Conservation (phyloP, 805 yeast genomes). For the Wickerhamomyces chaumierensis region DNA sequence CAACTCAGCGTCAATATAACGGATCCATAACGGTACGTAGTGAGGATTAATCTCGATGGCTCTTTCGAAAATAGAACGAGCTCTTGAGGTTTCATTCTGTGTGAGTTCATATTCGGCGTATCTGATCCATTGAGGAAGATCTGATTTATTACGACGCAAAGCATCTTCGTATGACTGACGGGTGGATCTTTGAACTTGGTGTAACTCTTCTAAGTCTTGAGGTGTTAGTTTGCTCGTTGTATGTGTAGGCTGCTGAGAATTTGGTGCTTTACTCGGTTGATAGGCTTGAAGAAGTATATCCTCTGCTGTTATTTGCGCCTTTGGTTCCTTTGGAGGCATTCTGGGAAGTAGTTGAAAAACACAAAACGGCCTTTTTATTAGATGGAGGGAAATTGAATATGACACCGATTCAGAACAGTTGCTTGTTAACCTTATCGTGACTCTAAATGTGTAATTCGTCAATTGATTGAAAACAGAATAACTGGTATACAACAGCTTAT, state of each 20-base stretch:
- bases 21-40: conserved; percentile 75
- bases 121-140: conserved; percentile 81
- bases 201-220: conserved; percentile 66
- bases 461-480: no score
- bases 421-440: no score
- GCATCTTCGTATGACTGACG: conserved; percentile 80
- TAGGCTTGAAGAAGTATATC: not conserved
- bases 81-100: conserved; percentile 67
- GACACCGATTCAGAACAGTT: no score
- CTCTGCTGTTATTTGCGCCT: not conserved
- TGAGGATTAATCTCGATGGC: conserved; percentile 69
- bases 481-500: no score
- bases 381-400: no score
- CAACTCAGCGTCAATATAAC: conserved; percentile 72
- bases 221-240: not conserved
- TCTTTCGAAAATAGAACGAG: conserved; percentile 80
- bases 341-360: no score
- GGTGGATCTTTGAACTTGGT: conserved; percentile 64
- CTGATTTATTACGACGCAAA: conserved; percentile 72
- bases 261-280: not conserved
- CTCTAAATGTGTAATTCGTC: no score
- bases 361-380: no score
- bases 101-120: conserved; percentile 84
- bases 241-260: not conserved
- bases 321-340: not conserved